A percentile compares a stretch with the other conserved stretches of the same genome.
Evolutionary conservation across 75 land plant species (phyloP).

Genomic region (Cunninghamia lanceolata): DNA sequence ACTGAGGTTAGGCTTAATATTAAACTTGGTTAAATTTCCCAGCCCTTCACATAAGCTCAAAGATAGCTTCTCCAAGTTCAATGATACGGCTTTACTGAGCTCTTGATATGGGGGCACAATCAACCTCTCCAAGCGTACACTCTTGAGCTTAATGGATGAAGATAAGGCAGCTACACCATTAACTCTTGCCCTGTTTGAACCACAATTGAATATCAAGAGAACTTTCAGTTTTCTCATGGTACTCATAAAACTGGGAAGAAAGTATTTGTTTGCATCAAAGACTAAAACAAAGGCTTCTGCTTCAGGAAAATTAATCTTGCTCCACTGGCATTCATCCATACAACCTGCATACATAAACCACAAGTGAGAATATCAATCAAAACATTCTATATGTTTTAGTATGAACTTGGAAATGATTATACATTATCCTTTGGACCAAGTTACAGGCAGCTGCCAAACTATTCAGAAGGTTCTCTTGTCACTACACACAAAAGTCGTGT

Average conservation of each 20-base stretch:
- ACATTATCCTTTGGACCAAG: not conserved
- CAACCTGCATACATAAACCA: constrained; percentile 32
- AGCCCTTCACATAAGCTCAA: constrained; percentile 43
- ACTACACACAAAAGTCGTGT: not conserved
- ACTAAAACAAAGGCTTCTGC: constrained; percentile 58
- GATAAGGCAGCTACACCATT: constrained; percentile 32
- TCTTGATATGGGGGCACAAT: constrained; percentile 24
- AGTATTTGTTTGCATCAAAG: constrained; percentile 41
- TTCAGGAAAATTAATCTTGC: constrained; percentile 42
- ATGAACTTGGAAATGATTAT: not conserved
- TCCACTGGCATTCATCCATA: constrained; percentile 57
- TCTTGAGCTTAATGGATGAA: constrained; percentile 29
- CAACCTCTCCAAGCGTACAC: constrained; percentile 56
- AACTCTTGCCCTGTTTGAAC: constrained; percentile 25
- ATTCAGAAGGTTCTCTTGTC: not conserved
- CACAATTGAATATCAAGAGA: constrained; percentile 34
- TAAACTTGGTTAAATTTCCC: constrained; percentile 11
- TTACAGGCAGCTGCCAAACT: not conserved
- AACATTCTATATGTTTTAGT: not conserved
- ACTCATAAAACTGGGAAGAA: constrained; percentile 51
- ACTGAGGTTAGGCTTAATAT: constrained; percentile 11
- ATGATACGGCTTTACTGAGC: constrained; percentile 15
- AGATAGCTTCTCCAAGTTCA: constrained; percentile 36
- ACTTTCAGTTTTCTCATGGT: constrained; percentile 53
- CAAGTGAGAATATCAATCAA: not conserved